Conservation (phyloP, 768 basidiomycete genomes). For the Panaeolus papilionaceus region DNA sequence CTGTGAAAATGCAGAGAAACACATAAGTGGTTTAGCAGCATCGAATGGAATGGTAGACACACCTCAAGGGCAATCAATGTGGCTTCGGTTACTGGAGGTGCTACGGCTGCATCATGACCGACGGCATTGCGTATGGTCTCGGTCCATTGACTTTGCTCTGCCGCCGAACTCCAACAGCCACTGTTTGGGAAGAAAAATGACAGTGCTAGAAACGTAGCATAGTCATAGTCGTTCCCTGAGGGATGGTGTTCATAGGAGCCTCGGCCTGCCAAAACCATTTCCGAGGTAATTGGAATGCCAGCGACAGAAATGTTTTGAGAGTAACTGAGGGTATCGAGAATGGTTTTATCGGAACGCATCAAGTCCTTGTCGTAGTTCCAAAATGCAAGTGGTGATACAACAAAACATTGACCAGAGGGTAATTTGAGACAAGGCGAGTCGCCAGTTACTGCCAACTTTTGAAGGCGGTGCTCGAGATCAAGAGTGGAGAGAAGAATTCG, state of each 20-base stretch:
- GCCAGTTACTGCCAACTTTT: constrained; percentile 44
- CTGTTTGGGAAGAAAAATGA: constrained; percentile 85
- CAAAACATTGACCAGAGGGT: constrained; percentile 63
- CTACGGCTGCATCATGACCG: constrained; percentile 38
- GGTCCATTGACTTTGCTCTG: constrained; percentile 70
- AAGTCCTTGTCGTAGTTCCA: constrained; percentile 69
- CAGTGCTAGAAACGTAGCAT: constrained; percentile 74
- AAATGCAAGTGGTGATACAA: constrained; percentile 75
- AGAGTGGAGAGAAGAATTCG: constrained; percentile 69
- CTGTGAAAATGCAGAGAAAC: constrained; percentile 38
- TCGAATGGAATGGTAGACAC: constrained; percentile 23
- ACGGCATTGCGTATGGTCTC: constrained; percentile 53
- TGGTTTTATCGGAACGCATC: constrained; percentile 58
- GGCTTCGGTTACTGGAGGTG: constrained; percentile 40
- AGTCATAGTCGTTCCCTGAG: constrained; percentile 58
- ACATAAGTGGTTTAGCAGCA: constrained; percentile 16
- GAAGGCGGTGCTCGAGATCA: constrained; percentile 66
- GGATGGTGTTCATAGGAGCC: constrained; percentile 58
- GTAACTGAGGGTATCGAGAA: constrained; percentile 63
- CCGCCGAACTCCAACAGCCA: constrained; percentile 63
- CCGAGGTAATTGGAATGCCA: constrained; percentile 69
- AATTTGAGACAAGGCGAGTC: constrained; percentile 60
- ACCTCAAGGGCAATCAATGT: constrained; percentile 56
- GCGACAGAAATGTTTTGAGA: constrained; percentile 61
- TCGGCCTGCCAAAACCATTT: constrained; percentile 81